Evolutionary conservation across 2,329 filamentous ascomycete species (phyloP).

Genomic region (Alternaria gaisen): DNA sequence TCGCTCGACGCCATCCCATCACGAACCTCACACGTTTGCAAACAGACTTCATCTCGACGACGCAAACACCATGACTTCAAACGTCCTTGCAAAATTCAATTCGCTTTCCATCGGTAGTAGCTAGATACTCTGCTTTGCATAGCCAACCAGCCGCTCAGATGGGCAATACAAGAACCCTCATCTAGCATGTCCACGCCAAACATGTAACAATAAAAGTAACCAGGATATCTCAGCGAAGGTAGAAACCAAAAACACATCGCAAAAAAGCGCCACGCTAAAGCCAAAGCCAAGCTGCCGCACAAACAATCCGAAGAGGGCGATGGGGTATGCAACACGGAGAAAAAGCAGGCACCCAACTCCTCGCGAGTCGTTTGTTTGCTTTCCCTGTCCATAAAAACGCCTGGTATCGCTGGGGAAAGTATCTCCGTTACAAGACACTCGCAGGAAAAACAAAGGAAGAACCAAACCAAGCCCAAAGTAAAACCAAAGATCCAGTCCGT

Average conservation of each 20-base stretch:
- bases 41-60: not conserved
- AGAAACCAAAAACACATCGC: not conserved
- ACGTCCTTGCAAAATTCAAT: not conserved
- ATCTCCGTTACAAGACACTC: constrained; percentile 11
- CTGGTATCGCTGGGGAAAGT: constrained; percentile 2
- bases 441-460: not conserved
- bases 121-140: not conserved
- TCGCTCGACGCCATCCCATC: constrained; percentile 10
- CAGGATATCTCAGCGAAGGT: constrained; percentile 19
- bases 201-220: constrained; percentile 4
- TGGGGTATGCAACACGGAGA: constrained; percentile 30
- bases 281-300: constrained; percentile 4
- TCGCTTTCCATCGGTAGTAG: not conserved
- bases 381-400: constrained; percentile 1
- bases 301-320: constrained; percentile 12
- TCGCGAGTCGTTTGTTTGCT: not conserved
- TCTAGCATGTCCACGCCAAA: not conserved
- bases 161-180: not conserved
- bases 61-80: not conserved
- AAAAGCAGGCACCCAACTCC: constrained; percentile 1
- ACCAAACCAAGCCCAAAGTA: constrained; percentile 3
- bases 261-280: constrained; percentile 1
- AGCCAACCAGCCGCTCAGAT: not conserved
- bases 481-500: constrained; percentile 39
- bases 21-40: not conserved